Evolutionary conservation across 1,139 yeast genomes (phyloP).

Genomic region (Lodderomyces orthopsilosis): DNA sequence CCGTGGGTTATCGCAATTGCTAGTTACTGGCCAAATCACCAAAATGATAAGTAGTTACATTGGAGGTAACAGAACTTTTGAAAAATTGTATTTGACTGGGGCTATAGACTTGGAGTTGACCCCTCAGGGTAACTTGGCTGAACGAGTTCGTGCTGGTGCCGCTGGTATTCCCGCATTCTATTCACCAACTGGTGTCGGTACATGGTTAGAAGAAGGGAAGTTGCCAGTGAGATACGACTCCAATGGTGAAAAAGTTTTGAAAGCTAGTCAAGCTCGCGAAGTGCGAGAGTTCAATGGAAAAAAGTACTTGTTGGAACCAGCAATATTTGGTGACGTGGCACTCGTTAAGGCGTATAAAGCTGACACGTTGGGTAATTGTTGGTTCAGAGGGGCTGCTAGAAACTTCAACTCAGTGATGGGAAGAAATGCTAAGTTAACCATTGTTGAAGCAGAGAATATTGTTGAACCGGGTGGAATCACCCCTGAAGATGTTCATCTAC

Average conservation of each 20-base stretch:
- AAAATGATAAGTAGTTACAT: slow-evolving; percentile 49
- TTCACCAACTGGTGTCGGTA: slow-evolving; percentile 50
- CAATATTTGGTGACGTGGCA: slow-evolving; percentile 47
- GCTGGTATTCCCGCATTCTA: slow-evolving; percentile 52
- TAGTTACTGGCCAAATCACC: slow-evolving; percentile 42
- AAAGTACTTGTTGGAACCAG: slow-evolving; percentile 40
- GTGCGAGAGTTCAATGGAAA: slow-evolving; percentile 41
- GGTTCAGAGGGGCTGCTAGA: slow-evolving; percentile 46
- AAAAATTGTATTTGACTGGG: slow-evolving; percentile 40
- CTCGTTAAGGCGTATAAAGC: slow-evolving; percentile 47
- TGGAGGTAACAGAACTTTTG: slow-evolving; percentile 46
- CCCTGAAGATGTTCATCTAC: slow-evolving; percentile 48
- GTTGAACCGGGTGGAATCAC: slow-evolving; percentile 46
- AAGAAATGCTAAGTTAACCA: slow-evolving; percentile 42
- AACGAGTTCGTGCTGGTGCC: slow-evolving; percentile 48
- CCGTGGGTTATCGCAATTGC: slow-evolving; percentile 40
- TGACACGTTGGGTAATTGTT: slow-evolving; percentile 46
- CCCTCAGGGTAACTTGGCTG: slow-evolving; percentile 53
- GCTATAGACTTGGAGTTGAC: slow-evolving; percentile 44
- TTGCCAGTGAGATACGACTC: slow-evolving; percentile 41
- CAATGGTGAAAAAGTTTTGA: slow-evolving; percentile 31
- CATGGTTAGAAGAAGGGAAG: slow-evolving; percentile 50
- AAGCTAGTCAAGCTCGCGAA: slow-evolving; percentile 38
- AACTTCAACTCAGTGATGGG: slow-evolving; percentile 49
- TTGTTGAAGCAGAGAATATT: slow-evolving; percentile 52